Conservation (phyloP, 768 basidiomycete genomes). For the Gymnopilus dilepis region DNA sequence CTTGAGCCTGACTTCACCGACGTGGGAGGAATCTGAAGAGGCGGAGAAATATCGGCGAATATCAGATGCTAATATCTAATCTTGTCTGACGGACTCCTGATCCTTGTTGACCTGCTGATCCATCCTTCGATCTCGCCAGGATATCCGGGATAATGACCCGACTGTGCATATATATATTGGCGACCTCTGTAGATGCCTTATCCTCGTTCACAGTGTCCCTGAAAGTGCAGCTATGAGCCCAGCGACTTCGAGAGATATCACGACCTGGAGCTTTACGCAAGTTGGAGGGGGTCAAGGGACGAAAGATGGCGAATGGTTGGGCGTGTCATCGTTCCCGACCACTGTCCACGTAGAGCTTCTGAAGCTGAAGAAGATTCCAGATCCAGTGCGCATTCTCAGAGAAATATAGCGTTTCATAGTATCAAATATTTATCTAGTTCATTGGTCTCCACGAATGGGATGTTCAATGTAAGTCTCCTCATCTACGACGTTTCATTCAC, state of each 20-base stretch:
- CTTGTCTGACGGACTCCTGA: background rate
- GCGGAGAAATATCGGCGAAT: slow-evolving; percentile 36
- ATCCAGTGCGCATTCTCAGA: slow-evolving; percentile 62
- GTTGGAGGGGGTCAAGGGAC: slow-evolving; percentile 64
- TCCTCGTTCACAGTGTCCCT: background rate
- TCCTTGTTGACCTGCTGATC: slow-evolving; percentile 14
- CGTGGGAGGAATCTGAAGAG: background rate
- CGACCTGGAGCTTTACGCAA: slow-evolving; percentile 72
- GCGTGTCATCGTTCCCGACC: slow-evolving; percentile 74
- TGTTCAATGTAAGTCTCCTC: slow-evolving; percentile 74
- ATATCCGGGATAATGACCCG: background rate
- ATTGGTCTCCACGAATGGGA: slow-evolving; percentile 86
- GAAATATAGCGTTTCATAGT: background rate
- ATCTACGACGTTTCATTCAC: background rate
- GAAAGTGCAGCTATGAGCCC: slow-evolving; percentile 9
- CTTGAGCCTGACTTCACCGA: background rate
- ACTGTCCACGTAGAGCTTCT: slow-evolving; percentile 88
- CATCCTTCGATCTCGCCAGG: background rate
- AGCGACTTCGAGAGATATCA: slow-evolving; percentile 26
- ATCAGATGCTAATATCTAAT: slow-evolving; percentile 14
- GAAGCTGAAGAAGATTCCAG: slow-evolving; percentile 73
- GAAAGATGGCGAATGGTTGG: slow-evolving; percentile 69
- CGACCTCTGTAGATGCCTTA: background rate
- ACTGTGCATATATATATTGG: background rate
- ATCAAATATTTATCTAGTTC: slow-evolving; percentile 49